Evolutionary conservation across 345 rosid species (phyloP).

Genomic region (Ceriops zippeliana): DNA sequence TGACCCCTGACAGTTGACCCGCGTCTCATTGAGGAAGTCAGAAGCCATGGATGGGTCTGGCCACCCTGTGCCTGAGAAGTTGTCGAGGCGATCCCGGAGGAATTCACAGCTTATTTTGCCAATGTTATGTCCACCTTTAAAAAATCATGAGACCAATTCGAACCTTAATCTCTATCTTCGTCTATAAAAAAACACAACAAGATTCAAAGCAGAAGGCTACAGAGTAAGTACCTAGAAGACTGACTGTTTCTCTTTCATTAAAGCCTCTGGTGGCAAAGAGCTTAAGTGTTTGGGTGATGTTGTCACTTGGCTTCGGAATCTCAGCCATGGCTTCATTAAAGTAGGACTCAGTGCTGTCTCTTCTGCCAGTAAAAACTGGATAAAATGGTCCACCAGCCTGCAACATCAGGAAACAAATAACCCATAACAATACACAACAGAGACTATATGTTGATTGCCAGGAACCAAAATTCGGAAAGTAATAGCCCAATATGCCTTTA

Average conservation of each 20-base stretch:
- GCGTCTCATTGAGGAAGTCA: slow-evolving; percentile 36
- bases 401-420: slow-evolving; percentile 6
- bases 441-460: too few relatives aligned
- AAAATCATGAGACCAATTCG: not conserved
- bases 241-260: slow-evolving; percentile 43
- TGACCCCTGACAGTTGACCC: slow-evolving; percentile 26
- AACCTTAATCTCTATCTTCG: not conserved
- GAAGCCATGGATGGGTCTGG: slow-evolving; percentile 37
- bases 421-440: not conserved
- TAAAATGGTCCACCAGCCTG: slow-evolving; percentile 54
- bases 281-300: slow-evolving; percentile 27
- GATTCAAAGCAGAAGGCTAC: not conserved
- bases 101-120: slow-evolving; percentile 47
- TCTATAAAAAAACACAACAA: not conserved
- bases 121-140: slow-evolving; percentile 41
- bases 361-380: slow-evolving; percentile 52
- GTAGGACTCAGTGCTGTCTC: slow-evolving; percentile 41
- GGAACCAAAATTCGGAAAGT: too few relatives aligned
- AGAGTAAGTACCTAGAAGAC: slow-evolving; percentile 36
- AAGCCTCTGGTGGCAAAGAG: slow-evolving; percentile 42
- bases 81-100: slow-evolving; percentile 33
- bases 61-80: slow-evolving; percentile 39
- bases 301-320: slow-evolving; percentile 39
- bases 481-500: too few relatives aligned
- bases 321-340: slow-evolving; percentile 33